phyloP scores from a whole-genome alignment of 495 filamentous ascomycete species.

The Sordaria brevicollis region DNA sequence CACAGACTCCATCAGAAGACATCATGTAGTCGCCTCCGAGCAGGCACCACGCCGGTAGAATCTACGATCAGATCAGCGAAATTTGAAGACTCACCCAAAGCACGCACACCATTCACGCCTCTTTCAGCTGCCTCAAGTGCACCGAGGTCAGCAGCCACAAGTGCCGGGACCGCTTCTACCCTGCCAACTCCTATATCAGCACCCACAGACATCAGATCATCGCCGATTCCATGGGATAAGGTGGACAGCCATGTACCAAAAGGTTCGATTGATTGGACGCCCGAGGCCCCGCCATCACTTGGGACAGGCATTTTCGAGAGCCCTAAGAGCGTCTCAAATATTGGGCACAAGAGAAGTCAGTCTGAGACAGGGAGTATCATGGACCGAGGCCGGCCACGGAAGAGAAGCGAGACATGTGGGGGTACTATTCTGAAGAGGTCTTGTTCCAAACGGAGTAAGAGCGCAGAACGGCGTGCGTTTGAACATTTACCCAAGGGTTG shows the following conservation, averaged over 20 bases:
- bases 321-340: constrained; percentile 11
- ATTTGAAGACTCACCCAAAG: constrained; percentile 35
- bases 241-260: constrained; percentile 7
- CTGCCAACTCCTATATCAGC: constrained; percentile 38
- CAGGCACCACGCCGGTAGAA: constrained; percentile 28
- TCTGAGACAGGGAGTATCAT: constrained; percentile 51
- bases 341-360: constrained; percentile 33
- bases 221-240: constrained; percentile 38
- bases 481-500: constrained; percentile 49
- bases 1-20: constrained; percentile 27
- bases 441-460: constrained; percentile 28
- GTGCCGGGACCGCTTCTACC: constrained; percentile 30
- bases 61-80: constrained; percentile 19
- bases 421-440: constrained; percentile 23
- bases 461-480: constrained; percentile 39
- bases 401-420: constrained; percentile 26
- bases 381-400: constrained; percentile 48
- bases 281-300: constrained; percentile 15
- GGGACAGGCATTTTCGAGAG: constrained; percentile 25
- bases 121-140: constrained; percentile 29
- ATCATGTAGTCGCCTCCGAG: constrained; percentile 30
- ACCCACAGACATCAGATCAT: constrained; percentile 27
- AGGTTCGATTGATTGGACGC: constrained; percentile 3
- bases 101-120: constrained; percentile 33
- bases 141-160: constrained; percentile 30